phyloP scores from a whole-genome alignment of 169 alveolate genomes.

The Babesia bigemina region DNA sequence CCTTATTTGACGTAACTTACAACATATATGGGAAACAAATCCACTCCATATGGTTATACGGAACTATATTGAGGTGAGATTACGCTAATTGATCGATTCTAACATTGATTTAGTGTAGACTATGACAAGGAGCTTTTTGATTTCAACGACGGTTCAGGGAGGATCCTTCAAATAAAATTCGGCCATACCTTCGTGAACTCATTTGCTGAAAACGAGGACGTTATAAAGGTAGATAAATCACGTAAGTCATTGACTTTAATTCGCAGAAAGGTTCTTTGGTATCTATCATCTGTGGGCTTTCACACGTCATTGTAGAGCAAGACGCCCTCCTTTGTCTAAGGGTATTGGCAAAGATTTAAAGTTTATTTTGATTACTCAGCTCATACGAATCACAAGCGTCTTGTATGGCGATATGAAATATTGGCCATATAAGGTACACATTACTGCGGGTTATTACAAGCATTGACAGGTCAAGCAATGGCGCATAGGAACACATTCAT shows the following conservation, averaged over 20 bases:
- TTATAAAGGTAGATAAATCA: slow-evolving; percentile 5
- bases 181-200: background rate
- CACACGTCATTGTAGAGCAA: slow-evolving; percentile 51
- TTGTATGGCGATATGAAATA: slow-evolving; percentile 4
- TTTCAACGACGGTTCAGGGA: slow-evolving; percentile 54
- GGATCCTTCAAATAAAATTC: slow-evolving; percentile 49
- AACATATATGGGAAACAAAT: slow-evolving; percentile 45
- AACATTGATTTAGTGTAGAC: slow-evolving; percentile 20
- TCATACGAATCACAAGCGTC: slow-evolving; percentile 19
- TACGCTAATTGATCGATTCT: no score
- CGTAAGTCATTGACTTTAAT: no score
- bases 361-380: background rate
- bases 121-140: slow-evolving; percentile 40
- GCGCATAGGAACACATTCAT: slow-evolving; percentile 20
- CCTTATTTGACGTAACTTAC: slow-evolving; percentile 61
- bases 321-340: slow-evolving; percentile 56
- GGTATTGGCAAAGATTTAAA: slow-evolving; percentile 11
- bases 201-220: background rate
- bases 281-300: slow-evolving; percentile 54
- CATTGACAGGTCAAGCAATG: slow-evolving; percentile 14
- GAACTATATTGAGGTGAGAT: slow-evolving; percentile 38
- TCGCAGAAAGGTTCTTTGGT: slow-evolving; percentile 41
- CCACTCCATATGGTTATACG: slow-evolving; percentile 59
- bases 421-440: slow-evolving; percentile 46
- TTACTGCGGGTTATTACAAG: no score